Base-by-base conservation (phyloP, 805 yeast genomes). In the Wickerhamiella kurtzmanii region DNA sequence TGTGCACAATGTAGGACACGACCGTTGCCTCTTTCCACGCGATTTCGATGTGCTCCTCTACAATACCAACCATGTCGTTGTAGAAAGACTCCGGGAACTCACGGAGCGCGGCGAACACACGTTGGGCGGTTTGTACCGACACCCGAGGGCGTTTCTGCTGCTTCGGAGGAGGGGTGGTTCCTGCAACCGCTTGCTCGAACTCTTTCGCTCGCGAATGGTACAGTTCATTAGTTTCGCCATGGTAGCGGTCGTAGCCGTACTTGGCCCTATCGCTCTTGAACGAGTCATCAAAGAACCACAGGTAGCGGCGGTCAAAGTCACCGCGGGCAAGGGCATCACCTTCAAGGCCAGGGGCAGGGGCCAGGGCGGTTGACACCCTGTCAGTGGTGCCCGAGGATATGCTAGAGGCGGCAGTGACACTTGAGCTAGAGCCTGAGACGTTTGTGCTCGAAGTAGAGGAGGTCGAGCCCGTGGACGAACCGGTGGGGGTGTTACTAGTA, bases 281-380 rank as follows among this genome's bases (percentile, higher is more conserved):
- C 8, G 41, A 36, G 43, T 57, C 60, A 44, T 59, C 60, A 40
- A 60, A 60, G 47, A 60, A 55, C 64, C 64, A 60, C 22, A 43
- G 47, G 41, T 49, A 60, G 28, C 55, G 53, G 2, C 37, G 40
- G 40, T 52, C 53, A 18, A 41, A 36, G 19, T 28, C 25, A 8
- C 41, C 41, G 8, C 41, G 11, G 5, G 41, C 22, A 8, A 38
- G 18, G 8, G n/a, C 18, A 15, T 38, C 41, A 5, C 41, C 25
- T 15, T 38, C 41, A 9, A 25, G 32, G 11, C 11, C 32, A 11
- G 6, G 11, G 9, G 11, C 11, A 11, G n/a, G n/a, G n/a, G n/a
- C n/a, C n/a, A n/a, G n/a, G n/a, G n/a, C n/a, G n/a, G n/a, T n/a
- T n/a, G n/a, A n/a, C n/a, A n/a, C n/a, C n/a, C n/a, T n/a, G 13